Base-by-base conservation (phyloP, 371 early-diverging fungal genomes). In the Chytridium lagenaria region DNA sequence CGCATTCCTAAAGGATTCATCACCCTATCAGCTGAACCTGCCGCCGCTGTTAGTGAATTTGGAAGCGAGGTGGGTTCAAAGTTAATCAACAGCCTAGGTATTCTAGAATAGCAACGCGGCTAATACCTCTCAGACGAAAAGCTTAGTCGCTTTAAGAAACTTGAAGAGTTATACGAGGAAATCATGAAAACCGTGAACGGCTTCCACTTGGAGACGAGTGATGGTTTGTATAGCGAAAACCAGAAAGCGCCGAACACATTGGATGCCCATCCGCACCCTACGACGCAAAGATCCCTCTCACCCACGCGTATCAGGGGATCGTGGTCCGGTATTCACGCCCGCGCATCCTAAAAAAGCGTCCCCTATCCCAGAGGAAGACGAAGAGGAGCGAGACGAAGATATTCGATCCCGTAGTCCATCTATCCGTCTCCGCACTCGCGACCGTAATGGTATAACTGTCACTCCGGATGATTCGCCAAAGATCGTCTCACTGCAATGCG, bases 131-230 rank as follows among this genome's bases (percentile, higher is more conserved):
- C 39, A 82, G 86, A 86, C 66, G 84, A 81, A 49, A 81, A 81
- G 50, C 74, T 86, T 0, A 70, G 78, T 16, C 70, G 82, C 44
- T 83, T 71, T 77, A 86, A 86, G 59, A 84, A 86, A 64, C 82
- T 86, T 23, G 84, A 84, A 70, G 86, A 86, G 69, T 75, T 86
- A 1, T 86, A 86, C 68, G 79, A 78, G 23, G 86, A 84, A 73
- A 84, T 86, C 64, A 86, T 84, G 82, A 81, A 80, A 50, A 78
- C 82, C 2, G 52, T 82, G 16, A 59, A 59, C n/a, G 75, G 77
- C 23, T 74, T 69, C 34, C 79, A 83, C 67, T 64, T 81, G 16
- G 82, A 85, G 15, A 72, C 77, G 1, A 72, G 77, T 19, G 82
- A 78, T 50, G 76, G 83, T 85, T 36, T 28, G 74, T 5, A 15